Evolutionary conservation across 108 stramenopile genomes (phyloP), one percentile per base, ranked within the genome.

Genomic region (Cyclotella choctawhatcheeana): DNA sequence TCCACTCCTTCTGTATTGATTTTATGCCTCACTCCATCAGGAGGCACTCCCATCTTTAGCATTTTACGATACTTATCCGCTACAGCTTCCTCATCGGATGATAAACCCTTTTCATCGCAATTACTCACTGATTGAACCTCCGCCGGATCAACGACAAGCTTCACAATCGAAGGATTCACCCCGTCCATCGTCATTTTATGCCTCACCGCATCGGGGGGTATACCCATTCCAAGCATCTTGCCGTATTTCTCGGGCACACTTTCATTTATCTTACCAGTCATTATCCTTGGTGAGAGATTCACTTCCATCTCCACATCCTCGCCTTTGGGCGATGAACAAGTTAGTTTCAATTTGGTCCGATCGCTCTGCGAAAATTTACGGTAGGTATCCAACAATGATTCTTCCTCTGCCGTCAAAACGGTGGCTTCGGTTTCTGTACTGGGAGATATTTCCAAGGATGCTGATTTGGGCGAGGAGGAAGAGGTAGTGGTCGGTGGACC

Each of bases 201-300:
- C 40, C 65, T 67, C 10, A 93, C 90, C 22, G 86, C 94, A 47
- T 87, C 89, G 16, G 69, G 48, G 8, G 94, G 94, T 16, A 95
- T 77, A n/a, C 69, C 61, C 84, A 90, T 86, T 67, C 91, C 86
- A 50, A 90, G 51, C 92, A 92, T 96, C 62, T 83, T 87, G 5
- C 82, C 44, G 67, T 87, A 93, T 54, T 78, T 82, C 55, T 55
- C 67, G 7, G 66, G 59, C 5, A 55, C 66, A n/a, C 58, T 53
- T 44, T 51, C 55, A 27, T 72, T 71, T 13, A 65, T 45, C 25
- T 44, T 53, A 21, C 35, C 48, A 18, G 32, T 4, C 24, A 17
- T 16, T 6, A 53, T 0, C 22, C 34, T 22, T 29, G 54, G 69
- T 14, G 33, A 35, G 16, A 72, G n/a, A 10, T 54, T 30, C 44